Evolutionary conservation across 768 basidiomycete genomes (phyloP).

Genomic region (Hericium coralloides): DNA sequence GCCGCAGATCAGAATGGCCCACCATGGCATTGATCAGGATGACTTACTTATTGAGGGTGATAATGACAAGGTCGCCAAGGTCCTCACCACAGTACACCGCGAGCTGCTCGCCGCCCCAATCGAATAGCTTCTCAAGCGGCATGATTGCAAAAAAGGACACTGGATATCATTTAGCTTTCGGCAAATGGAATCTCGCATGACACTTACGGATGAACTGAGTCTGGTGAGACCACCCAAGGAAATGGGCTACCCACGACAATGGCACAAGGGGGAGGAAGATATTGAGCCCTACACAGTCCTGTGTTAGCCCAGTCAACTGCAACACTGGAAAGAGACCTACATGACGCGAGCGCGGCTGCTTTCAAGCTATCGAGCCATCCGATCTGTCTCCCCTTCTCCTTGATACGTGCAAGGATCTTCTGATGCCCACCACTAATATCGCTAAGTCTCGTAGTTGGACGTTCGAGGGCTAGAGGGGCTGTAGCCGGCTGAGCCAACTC

Average conservation of each 20-base stretch:
- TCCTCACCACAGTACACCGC: slow-evolving; percentile 45
- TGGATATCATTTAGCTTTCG: slow-evolving; percentile 16
- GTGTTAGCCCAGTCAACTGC: neutral
- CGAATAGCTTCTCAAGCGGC: slow-evolving; percentile 56
- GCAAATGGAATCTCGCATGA: neutral
- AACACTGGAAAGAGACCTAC: neutral
- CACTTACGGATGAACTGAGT: slow-evolving; percentile 21
- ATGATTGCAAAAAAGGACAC: slow-evolving; percentile 61
- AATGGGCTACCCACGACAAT: slow-evolving; percentile 53
- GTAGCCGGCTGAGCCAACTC: too few relatives aligned
- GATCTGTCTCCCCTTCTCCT: slow-evolving; percentile 2
- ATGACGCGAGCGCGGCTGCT: neutral
- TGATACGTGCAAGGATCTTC: slow-evolving; percentile 4
- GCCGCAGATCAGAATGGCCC: neutral
- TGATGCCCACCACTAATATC: neutral
- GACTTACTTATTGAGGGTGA: slow-evolving; percentile 58
- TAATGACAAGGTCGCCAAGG: slow-evolving; percentile 56
- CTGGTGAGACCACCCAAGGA: slow-evolving; percentile 27
- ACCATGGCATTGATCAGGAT: neutral
- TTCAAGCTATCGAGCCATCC: slow-evolving; percentile 4
- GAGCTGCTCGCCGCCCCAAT: slow-evolving; percentile 53
- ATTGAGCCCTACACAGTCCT: slow-evolving; percentile 40
- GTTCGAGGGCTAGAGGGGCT: too few relatives aligned
- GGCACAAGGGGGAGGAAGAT: slow-evolving; percentile 49
- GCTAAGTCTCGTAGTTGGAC: too few relatives aligned